Evolutionary conservation across 2,329 filamentous ascomycete species (phyloP).

Genomic region (Colletotrichum australisinense): DNA sequence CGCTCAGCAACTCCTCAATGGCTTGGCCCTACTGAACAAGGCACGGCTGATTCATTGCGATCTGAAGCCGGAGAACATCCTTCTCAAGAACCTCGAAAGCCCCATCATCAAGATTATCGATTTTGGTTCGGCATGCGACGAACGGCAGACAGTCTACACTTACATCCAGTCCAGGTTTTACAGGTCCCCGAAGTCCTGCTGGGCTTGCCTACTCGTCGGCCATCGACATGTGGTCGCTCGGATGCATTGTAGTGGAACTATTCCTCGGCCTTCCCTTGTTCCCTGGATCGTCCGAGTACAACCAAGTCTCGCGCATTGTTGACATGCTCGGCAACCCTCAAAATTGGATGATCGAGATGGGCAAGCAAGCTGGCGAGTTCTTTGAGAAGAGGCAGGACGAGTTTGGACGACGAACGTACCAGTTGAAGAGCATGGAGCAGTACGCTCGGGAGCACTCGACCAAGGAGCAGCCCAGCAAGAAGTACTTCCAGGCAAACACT

Average conservation of each 20-base stretch:
- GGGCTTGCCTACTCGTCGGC: constrained; percentile 96
- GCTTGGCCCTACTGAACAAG: constrained; percentile 92
- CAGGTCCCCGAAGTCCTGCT: constrained; percentile 92
- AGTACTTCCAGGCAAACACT: constrained; percentile 96
- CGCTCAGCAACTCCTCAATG: constrained; percentile 95
- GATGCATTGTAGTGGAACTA: constrained; percentile 97
- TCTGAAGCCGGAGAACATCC: constrained; percentile 96
- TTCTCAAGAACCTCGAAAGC: constrained; percentile 97
- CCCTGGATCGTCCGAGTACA: constrained; percentile 97
- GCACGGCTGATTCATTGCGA: constrained; percentile 98
- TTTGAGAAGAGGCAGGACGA: constrained; percentile 95
- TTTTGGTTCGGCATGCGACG: constrained; percentile 98
- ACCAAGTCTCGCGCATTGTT: constrained; percentile 95
- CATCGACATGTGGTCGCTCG: constrained; percentile 99
- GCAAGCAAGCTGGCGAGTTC: constrained; percentile 97
- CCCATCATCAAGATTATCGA: constrained; percentile 99
- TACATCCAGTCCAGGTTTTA: constrained; percentile 99
- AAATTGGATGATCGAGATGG: constrained; percentile 99
- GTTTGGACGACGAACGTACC: constrained; percentile 89
- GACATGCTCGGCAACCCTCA: constrained; percentile 98
- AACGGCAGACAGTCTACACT: constrained; percentile 97
- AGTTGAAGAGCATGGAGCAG: constrained; percentile 97
- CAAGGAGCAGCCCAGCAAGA: constrained; percentile 99
- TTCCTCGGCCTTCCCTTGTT: constrained; percentile 96
- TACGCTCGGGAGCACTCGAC: constrained; percentile 95